phyloP scores from a whole-genome alignment of 1,284 basidiomycete species.

The Porodaedalea pini region DNA sequence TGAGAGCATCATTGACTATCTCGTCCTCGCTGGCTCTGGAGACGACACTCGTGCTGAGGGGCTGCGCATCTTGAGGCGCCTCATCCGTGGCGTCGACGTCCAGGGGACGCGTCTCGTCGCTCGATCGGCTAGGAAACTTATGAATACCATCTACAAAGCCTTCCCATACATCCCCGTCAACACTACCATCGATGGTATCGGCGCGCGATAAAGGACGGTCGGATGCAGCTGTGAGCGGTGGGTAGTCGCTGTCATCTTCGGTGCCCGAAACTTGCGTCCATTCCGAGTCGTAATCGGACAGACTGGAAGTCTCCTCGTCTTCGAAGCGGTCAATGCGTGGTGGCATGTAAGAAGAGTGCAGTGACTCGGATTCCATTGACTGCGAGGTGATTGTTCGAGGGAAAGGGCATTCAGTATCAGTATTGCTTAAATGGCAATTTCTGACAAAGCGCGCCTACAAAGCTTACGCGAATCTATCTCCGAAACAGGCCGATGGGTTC shows the following conservation, averaged over 20 bases:
- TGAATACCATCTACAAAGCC: slow-evolving; percentile 14
- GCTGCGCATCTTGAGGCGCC: slow-evolving; percentile 2
- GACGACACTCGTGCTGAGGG: slow-evolving; percentile 11
- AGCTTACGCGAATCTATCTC: not conserved
- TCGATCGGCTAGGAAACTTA: not conserved
- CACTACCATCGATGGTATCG: slow-evolving; percentile 16
- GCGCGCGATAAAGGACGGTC: slow-evolving; percentile 18
- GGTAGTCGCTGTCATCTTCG: slow-evolving; percentile 21
- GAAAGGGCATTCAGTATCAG: not conserved
- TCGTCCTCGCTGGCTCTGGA: slow-evolving; percentile 14
- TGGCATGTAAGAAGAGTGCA: slow-evolving; percentile 4
- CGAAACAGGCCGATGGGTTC: not conserved
- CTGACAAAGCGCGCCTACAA: not conserved
- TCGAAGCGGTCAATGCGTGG: slow-evolving; percentile 15
- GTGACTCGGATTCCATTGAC: slow-evolving; percentile 8
- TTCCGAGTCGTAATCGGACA: slow-evolving; percentile 22
- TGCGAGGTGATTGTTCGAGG: not conserved
- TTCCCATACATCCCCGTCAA: slow-evolving; percentile 21
- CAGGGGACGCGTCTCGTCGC: not conserved
- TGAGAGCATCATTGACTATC: slow-evolving; percentile 13
- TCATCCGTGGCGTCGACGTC: slow-evolving; percentile 13
- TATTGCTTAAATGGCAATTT: not conserved
- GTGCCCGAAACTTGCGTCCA: slow-evolving; percentile 21
- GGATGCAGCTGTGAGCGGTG: slow-evolving; percentile 9
- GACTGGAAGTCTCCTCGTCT: slow-evolving; percentile 20